phyloP scores from a whole-genome alignment of 2,329 filamentous ascomycete species.

The Cucurbitaria berberidis region DNA sequence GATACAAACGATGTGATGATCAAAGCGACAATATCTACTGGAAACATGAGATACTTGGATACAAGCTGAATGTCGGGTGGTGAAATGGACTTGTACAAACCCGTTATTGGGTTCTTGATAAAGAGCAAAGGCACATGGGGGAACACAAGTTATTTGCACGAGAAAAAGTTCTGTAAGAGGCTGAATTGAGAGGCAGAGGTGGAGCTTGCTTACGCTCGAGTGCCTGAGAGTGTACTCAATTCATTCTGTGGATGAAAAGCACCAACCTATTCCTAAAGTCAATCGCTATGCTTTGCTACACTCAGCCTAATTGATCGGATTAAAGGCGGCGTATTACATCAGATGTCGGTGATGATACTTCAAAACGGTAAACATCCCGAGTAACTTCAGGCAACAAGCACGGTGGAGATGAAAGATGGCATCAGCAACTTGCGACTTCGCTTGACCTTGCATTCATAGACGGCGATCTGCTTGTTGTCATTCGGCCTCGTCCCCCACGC shows the following conservation, averaged over 20 bases:
- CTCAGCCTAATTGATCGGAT: not conserved
- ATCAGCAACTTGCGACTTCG: not conserved
- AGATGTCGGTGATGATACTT: not conserved
- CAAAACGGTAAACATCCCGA: conserved; percentile 2
- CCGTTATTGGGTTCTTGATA: conserved; percentile 2
- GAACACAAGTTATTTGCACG: not conserved
- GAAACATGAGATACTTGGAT: conserved; percentile 3
- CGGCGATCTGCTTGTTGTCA: not conserved
- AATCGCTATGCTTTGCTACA: not conserved
- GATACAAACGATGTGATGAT: conserved; percentile 6
- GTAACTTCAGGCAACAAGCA: conserved; percentile 1
- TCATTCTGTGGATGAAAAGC: no score
- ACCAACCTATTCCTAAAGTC: not conserved
- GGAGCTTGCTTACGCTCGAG: not conserved
- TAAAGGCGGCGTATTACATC: not conserved
- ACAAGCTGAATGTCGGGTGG: not conserved
- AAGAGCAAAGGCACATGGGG: not conserved
- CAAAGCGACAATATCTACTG: conserved; percentile 9
- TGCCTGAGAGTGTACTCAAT: no score
- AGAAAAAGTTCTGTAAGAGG: not conserved
- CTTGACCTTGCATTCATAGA: conserved; percentile 4
- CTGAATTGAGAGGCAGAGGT: not conserved
- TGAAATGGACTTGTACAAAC: not conserved
- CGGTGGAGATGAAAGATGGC: conserved; percentile 5
- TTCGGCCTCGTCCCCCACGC: not conserved